A percentile compares a stretch with the other conserved stretches of the same genome.
Evolutionary conservation across 2,329 filamentous ascomycete genomes (phyloP).

Genomic region (Fusarium burgessii): DNA sequence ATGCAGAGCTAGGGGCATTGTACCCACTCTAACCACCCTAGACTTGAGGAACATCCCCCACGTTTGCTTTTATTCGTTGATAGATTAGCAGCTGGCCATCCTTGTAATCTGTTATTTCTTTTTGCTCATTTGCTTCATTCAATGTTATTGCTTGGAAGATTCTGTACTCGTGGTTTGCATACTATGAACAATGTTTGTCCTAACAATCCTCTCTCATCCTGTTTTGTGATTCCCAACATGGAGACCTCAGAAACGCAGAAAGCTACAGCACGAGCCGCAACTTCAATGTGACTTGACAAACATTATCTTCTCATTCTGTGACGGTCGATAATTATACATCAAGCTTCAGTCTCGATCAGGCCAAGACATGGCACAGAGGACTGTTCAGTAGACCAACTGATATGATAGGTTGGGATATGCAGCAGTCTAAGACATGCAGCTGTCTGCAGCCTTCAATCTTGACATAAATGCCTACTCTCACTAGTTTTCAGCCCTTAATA

Average conservation of each 20-base stretch:
- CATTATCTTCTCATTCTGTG: neutral
- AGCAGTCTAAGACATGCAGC: neutral
- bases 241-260: neutral
- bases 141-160: neutral
- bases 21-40: conserved; percentile 14
- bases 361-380: neutral
- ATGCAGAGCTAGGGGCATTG: conserved; percentile 5
- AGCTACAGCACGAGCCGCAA: neutral
- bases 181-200: neutral
- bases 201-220: neutral
- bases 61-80: neutral
- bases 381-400: neutral
- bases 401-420: neutral
- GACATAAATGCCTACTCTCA: neutral
- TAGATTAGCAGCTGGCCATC: neutral
- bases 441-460: neutral
- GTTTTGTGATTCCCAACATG: neutral
- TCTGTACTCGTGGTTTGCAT: neutral
- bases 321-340: neutral
- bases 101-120: neutral
- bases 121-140: neutral
- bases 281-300: neutral
- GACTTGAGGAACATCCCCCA: conserved; percentile 15
- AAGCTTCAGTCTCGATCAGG: neutral
- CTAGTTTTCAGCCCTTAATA: neutral